Percentiles rank a stretch among this genome's conserved stretches.
These are phyloP conservation scores for Misopates orontium DNA, from an alignment of 257 asterid species.

Conservation along the genomic window DNA sequence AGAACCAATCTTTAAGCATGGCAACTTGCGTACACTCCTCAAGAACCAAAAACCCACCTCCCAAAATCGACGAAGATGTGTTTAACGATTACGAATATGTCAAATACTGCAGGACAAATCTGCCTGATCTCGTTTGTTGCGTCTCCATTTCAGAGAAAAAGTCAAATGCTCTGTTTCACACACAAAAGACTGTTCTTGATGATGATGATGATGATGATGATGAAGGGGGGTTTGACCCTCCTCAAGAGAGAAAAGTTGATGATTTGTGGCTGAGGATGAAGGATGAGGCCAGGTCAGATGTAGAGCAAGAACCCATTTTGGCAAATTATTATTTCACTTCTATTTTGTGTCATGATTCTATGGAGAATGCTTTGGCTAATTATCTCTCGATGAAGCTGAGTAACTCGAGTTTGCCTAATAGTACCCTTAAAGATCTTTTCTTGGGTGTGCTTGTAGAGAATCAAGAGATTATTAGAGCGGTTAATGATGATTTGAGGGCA, in stretches of 20 bases:
- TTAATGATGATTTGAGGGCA: slow-evolving; percentile 59
- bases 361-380: slow-evolving; percentile 66
- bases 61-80: slow-evolving; percentile 37
- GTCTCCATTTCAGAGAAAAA: slow-evolving; percentile 32
- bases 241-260: slow-evolving; percentile 24
- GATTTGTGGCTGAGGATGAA: slow-evolving; percentile 64
- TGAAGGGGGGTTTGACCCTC: too few relatives aligned
- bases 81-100: slow-evolving; percentile 46
- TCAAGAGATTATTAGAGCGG: slow-evolving; percentile 50
- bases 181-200: slow-evolving; percentile 4
- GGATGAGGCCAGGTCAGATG: slow-evolving; percentile 69
- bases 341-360: slow-evolving; percentile 56
- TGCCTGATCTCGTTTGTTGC: slow-evolving; percentile 44
- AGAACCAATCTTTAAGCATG: slow-evolving; percentile 36
- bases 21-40: slow-evolving; percentile 45
- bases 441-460: slow-evolving; percentile 47
- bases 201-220: too few relatives aligned
- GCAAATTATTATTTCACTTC: slow-evolving; percentile 55
- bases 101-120: slow-evolving; percentile 43
- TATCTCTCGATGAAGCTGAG: slow-evolving; percentile 64
- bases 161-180: slow-evolving; percentile 9
- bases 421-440: slow-evolving; percentile 57
- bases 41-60: slow-evolving; percentile 59
- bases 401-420: slow-evolving; percentile 49
- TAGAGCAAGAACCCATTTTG: slow-evolving; percentile 69